phyloP scores from a whole-genome alignment of 2,329 filamentous ascomycete species.

The Ceratocystis eucalypticola region DNA sequence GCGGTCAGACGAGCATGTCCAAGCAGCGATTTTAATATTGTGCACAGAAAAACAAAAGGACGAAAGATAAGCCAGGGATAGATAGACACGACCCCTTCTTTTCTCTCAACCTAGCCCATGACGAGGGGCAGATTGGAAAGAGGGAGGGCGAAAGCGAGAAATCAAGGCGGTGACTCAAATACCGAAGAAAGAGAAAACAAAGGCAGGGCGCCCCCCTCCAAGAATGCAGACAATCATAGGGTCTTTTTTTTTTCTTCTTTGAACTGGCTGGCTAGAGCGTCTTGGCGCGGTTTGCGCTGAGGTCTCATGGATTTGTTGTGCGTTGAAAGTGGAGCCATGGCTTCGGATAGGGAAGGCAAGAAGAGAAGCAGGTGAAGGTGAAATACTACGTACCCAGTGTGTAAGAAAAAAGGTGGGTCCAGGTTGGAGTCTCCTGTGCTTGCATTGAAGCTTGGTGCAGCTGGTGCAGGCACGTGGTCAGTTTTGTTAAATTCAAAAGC shows the following conservation, averaged over 20 bases:
- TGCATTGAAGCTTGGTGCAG: background rate
- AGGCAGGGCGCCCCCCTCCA: background rate
- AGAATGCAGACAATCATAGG: background rate
- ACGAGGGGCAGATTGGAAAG: background rate
- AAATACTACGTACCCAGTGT: background rate
- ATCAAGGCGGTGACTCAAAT: conserved; percentile 5
- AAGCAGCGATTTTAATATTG: background rate
- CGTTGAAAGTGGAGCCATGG: background rate
- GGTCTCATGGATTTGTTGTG: background rate
- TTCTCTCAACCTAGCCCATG: background rate
- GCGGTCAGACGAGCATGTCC: background rate
- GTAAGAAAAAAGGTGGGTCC: background rate
- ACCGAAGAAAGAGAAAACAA: background rate
- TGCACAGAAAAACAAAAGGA: background rate
- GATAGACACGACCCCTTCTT: background rate
- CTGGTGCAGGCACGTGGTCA: background rate
- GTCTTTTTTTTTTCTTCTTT: background rate
- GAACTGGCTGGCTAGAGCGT: background rate
- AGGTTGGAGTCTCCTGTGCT: background rate
- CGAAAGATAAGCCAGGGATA: background rate
- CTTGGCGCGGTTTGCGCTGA: background rate
- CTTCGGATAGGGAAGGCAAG: background rate
- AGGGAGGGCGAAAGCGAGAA: background rate
- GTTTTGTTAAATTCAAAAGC: no score
- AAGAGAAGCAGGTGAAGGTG: background rate